Conservation (phyloP, 257 asterid species). For the Anisodus tanguticus region DNA sequence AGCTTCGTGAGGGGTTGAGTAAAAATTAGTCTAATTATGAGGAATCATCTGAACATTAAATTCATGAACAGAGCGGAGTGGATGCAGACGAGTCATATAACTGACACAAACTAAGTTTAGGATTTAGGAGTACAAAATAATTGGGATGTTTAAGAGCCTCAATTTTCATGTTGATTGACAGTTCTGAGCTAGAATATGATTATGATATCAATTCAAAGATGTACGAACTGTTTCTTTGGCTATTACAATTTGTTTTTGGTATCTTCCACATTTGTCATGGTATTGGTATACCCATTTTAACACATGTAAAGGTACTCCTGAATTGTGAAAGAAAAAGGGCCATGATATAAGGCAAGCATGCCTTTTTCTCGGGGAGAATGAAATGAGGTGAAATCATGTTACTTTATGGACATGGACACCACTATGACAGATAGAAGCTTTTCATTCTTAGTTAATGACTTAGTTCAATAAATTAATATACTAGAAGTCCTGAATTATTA, state of each 20-base stretch:
- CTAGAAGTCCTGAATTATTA: neutral
- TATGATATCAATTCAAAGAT: neutral
- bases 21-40: neutral
- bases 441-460: neutral
- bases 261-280: neutral
- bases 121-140: neutral
- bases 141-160: conserved; percentile 11
- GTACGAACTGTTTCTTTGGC: neutral
- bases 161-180: neutral
- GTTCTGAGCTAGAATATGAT: neutral
- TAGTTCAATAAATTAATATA: neutral
- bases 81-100: neutral
- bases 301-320: neutral
- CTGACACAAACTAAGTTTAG: neutral
- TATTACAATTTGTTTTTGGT: neutral
- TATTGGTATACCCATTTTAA: neutral
- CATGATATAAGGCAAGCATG: neutral
- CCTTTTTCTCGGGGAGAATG: neutral
- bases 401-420: neutral
- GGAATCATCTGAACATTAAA: neutral
- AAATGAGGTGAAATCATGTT: neutral
- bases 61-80: neutral
- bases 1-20: neutral
- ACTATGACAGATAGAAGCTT: neutral
- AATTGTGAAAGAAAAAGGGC: neutral